Percentiles rank a stretch among this genome's conserved stretches.
These are phyloP conservation scores for Stevia rebaudiana DNA, from an alignment of 140 eudicot genomes.

Conservation along the genomic window DNA sequence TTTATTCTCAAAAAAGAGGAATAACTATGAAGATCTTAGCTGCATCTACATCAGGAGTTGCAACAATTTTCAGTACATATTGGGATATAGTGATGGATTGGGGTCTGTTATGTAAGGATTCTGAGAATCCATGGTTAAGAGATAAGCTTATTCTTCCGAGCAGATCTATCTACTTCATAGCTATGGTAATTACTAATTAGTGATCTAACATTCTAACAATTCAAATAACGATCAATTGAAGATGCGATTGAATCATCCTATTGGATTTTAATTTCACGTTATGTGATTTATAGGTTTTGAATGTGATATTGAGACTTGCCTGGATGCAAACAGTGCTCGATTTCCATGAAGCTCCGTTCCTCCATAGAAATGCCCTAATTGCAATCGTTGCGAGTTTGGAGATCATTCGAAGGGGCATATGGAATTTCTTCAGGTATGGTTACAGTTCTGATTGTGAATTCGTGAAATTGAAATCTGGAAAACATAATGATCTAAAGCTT, in stretches of 20 bases:
- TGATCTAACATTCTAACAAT: not conserved
- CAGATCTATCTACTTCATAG: conserved; percentile 48
- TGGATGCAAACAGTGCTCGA: conserved; percentile 63
- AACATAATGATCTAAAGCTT: not conserved
- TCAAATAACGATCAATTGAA: not conserved
- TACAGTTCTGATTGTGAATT: not conserved
- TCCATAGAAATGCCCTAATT: conserved; percentile 37
- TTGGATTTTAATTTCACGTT: not conserved
- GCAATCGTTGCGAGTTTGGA: conserved; percentile 49
- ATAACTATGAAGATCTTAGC: conserved; percentile 36
- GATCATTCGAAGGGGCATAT: conserved; percentile 55
- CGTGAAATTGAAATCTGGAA: not conserved
- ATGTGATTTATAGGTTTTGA: conserved; percentile 33
- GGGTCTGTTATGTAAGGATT: conserved; percentile 53
- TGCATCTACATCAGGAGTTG: conserved; percentile 39
- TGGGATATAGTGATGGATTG: conserved; percentile 81
- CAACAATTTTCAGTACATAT: conserved; percentile 55
- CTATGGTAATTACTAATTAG: conserved; percentile 46
- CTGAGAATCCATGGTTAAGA: conserved; percentile 68
- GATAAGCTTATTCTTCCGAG: conserved; percentile 57
- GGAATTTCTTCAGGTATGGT: conserved; percentile 55
- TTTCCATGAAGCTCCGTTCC: conserved; percentile 37
- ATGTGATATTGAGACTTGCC: conserved; percentile 53
- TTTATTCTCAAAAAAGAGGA: conserved; percentile 23
- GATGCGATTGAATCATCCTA: not conserved